Evolutionary conservation across 2,329 filamentous ascomycete species (phyloP).

Genomic region (Fragosphaeria purpurea): DNA sequence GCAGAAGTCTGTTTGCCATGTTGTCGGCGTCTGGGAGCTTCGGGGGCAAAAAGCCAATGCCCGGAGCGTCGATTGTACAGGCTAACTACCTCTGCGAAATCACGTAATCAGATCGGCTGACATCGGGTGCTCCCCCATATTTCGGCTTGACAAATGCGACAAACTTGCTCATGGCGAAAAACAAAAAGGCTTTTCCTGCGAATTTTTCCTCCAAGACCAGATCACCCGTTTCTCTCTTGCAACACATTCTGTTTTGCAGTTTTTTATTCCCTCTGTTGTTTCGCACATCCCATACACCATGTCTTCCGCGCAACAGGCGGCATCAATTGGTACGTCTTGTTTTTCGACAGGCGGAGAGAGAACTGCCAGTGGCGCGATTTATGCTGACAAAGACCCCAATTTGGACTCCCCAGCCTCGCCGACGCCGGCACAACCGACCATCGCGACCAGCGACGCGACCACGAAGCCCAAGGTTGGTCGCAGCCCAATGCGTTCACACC

Average conservation of each 20-base stretch:
- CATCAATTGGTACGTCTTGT: constrained; percentile 17
- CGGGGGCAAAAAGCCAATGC: too few relatives aligned
- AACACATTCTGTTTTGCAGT: too few relatives aligned
- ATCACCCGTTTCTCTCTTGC: too few relatives aligned
- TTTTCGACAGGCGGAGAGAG: constrained; percentile 11
- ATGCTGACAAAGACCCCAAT: not conserved
- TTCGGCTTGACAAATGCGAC: not conserved
- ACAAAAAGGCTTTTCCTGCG: too few relatives aligned
- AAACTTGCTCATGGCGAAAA: not conserved
- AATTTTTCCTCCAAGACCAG: too few relatives aligned
- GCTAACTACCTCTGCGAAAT: too few relatives aligned
- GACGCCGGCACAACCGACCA: constrained; percentile 12
- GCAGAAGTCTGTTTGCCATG: too few relatives aligned
- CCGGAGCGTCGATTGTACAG: too few relatives aligned
- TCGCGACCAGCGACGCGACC: constrained; percentile 20
- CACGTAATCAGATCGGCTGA: constrained; percentile 2
- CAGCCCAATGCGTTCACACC: not conserved
- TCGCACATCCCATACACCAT: constrained; percentile 12
- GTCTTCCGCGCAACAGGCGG: constrained; percentile 18
- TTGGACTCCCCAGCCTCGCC: not conserved
- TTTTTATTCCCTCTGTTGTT: too few relatives aligned
- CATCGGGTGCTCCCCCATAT: not conserved
- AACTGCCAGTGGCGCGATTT: not conserved
- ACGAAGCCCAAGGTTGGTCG: constrained; percentile 34
- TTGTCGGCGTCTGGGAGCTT: too few relatives aligned